Base-by-base conservation (phyloP, 257 asterid genomes). In the Agastache rugosa region DNA sequence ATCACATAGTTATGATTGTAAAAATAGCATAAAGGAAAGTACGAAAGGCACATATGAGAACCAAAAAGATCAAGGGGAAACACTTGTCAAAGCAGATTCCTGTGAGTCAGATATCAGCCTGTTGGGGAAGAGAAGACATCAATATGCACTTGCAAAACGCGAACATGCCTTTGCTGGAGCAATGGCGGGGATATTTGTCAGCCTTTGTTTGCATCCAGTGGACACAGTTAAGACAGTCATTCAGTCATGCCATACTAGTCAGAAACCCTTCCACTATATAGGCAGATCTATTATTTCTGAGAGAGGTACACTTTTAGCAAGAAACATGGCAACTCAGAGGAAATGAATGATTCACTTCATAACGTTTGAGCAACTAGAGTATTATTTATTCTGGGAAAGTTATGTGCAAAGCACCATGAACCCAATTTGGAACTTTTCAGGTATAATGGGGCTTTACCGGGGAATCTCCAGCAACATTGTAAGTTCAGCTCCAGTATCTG, bases 161-260 rank as follows among this genome's bases (percentile, higher is more conserved):
- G 92, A 89, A 73, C 99, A 94, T 83, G 99, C 99, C 66, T 83
- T 90, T 85, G 98, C 99, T 6, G 98, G 99, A 67, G 98, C 98
- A 29, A 90, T 92, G 96, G 96, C 99, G 10, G 99, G 99, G 66
- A 74, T 89, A 70, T 87, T 82, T 75, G 99, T 94, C 59, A 94
- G 96, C 88, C 89, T 92, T 70, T 89, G 93, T 82, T 84, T 94
- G 67, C 99, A 94, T 78, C 99, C 97, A 1, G 67, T 92, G 77
- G 99, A 94, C 80, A 94, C 99, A 31, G 65, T 92, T 56, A 94
- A 94, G 86, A 94, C 99, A n/a, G 87, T 94, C 56, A 73, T 92
- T 78, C 99, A 94, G 79, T 90, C 99, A 11, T 82, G 96, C 58
- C 90, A 25, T 59, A 81, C 86, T 72, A 82, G 85, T 79, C 88